Percentiles rank a stretch among this genome's conserved stretches.
Conservation (phyloP, 2,329 filamentous ascomycete species). For the Cyclaneusma minus region DNA sequence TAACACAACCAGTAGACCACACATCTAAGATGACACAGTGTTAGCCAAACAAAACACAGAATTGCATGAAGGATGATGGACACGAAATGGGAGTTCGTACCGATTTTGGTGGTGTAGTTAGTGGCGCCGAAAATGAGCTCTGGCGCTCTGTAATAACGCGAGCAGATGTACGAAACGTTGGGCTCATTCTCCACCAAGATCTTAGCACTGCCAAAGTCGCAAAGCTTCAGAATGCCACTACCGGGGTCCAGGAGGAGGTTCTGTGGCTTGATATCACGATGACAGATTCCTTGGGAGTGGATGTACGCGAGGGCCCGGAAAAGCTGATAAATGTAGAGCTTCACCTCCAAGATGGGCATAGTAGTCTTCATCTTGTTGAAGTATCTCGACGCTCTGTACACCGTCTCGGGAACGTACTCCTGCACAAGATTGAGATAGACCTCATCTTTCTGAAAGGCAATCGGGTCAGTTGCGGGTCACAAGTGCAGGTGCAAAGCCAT, state of each 20-base stretch:
- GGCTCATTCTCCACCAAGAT: constrained; percentile 97
- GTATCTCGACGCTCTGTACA: constrained; percentile 93
- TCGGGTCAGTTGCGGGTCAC: constrained; percentile 6
- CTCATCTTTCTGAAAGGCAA: constrained; percentile 70
- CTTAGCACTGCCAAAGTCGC: constrained; percentile 97
- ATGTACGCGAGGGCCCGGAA: constrained; percentile 98
- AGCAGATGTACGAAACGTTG: constrained; percentile 99
- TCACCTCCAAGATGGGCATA: constrained; percentile 97
- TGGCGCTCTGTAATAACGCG: constrained; percentile 92
- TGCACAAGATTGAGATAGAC: constrained; percentile 97
- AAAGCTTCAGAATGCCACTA: constrained; percentile 87
- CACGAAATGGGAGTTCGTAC: constrained; percentile 36
- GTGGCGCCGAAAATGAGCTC: constrained; percentile 98
- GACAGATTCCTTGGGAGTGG: constrained; percentile 97
- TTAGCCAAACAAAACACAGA: constrained; percentile 5
- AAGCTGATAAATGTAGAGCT: constrained; percentile 98
- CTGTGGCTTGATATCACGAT: constrained; percentile 97
- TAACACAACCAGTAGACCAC: constrained; percentile 98
- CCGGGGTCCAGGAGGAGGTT: constrained; percentile 87
- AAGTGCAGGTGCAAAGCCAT: constrained; percentile 11
- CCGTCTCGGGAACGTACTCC: constrained; percentile 95
- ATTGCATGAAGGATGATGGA: constrained; percentile 2
- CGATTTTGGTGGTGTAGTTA: constrained; percentile 99
- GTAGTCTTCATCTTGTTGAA: constrained; percentile 99
- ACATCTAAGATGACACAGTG: constrained; percentile 49